Conservation (phyloP, 1,139 yeast genomes). For the Pichia sp. region DNA sequence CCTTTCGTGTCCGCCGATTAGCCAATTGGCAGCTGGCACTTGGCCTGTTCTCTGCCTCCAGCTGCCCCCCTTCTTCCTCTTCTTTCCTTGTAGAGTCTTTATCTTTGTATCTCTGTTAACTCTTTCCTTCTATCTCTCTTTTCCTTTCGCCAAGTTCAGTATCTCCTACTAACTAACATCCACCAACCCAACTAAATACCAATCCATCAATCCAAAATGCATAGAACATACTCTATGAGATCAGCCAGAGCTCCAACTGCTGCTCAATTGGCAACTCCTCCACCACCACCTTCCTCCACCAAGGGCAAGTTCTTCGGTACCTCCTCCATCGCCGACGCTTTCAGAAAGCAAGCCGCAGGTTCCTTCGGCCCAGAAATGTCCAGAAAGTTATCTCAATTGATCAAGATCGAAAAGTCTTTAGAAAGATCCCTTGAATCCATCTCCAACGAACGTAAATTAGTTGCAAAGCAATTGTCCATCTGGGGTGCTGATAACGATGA, state of each 20-base stretch:
- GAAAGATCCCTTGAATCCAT: conserved; percentile 93
- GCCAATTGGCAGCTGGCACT: no score
- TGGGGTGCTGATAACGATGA: conserved; percentile 99
- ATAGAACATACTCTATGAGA: conserved; percentile 97
- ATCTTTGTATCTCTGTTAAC: no score
- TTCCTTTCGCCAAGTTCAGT: no score
- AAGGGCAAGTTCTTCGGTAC: conserved; percentile 91
- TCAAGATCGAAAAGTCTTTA: conserved; percentile 95
- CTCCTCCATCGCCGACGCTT: conserved; percentile 63
- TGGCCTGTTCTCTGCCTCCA: no score
- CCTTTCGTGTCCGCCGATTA: no score
- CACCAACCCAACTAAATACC: no score
- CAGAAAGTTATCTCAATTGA: conserved; percentile 83
- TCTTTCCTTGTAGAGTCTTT: no score
- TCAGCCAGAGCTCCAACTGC: conserved; percentile 96
- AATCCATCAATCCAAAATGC: no score
- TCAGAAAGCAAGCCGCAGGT: conserved; percentile 91
- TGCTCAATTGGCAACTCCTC: conserved; percentile 88
- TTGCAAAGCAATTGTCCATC: conserved; percentile 90
- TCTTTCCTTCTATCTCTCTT: no score
- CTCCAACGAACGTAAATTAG: conserved; percentile 94
- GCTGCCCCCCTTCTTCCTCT: no score
- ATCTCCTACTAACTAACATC: no score
- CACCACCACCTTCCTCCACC: conserved; percentile 91
- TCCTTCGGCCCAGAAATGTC: conserved; percentile 94